These are phyloP conservation scores for Aspergillus affinis DNA, from an alignment of 495 filamentous ascomycete species.

Conservation along the genomic window DNA sequence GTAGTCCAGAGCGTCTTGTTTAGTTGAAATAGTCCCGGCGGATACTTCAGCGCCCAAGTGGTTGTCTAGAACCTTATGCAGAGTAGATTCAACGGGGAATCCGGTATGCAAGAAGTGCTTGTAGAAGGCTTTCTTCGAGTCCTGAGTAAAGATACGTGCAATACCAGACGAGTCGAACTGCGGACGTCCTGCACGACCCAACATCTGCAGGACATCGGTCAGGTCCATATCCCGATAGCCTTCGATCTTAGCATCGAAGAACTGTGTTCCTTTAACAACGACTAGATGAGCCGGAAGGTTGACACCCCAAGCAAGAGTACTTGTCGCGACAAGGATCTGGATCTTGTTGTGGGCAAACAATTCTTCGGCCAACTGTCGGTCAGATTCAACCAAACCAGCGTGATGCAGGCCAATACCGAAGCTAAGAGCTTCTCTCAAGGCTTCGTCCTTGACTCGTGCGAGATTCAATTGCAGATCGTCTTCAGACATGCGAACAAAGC, in stretches of 20 bases:
- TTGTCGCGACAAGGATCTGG: constrained; percentile 94
- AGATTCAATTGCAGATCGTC: constrained; percentile 88
- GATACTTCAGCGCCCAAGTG: constrained; percentile 95
- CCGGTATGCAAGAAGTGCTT: constrained; percentile 99
- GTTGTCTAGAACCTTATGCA: constrained; percentile 96
- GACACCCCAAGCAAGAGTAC: constrained; percentile 96
- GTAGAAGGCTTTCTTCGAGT: constrained; percentile 99
- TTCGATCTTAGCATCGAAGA: constrained; percentile 96
- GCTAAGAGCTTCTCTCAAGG: constrained; percentile 83
- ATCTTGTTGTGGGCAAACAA: constrained; percentile 98
- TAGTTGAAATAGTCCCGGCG: constrained; percentile 84
- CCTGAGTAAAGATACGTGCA: constrained; percentile 94
- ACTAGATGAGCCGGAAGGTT: constrained; percentile 97
- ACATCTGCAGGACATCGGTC: constrained; percentile 97
- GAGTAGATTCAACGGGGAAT: constrained; percentile 93
- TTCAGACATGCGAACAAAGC: constrained; percentile 91
- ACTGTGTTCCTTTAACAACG: constrained; percentile 97
- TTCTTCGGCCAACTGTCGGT: constrained; percentile 87
- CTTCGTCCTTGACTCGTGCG: constrained; percentile 83
- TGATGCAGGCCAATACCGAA: constrained; percentile 98
- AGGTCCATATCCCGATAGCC: constrained; percentile 99
- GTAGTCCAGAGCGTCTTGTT: constrained; percentile 97
- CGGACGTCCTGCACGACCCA: constrained; percentile 90
- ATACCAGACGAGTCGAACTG: constrained; percentile 97
- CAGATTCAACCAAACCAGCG: constrained; percentile 92